Conservation (phyloP, 2,329 filamentous ascomycete species). For the Colletotrichum cordylinicola region DNA sequence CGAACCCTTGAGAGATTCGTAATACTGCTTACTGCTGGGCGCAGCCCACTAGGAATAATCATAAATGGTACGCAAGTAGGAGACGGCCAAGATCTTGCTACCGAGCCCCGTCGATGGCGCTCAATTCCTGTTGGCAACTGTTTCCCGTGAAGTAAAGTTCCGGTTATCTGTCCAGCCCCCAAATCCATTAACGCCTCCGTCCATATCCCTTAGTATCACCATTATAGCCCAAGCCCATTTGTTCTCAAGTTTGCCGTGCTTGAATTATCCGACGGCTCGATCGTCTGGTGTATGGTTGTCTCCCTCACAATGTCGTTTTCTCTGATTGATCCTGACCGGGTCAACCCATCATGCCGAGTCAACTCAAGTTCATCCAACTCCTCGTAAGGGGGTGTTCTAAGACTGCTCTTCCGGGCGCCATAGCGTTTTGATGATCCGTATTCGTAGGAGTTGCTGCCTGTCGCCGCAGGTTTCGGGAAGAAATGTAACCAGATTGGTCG, state of each 20-base stretch:
- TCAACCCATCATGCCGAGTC: background rate
- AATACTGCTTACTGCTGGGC: background rate
- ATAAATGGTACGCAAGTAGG: background rate
- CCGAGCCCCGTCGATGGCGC: background rate
- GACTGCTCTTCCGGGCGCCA: background rate
- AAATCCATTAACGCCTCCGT: background rate
- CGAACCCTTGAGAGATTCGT: background rate
- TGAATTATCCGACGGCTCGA: constrained; percentile 1
- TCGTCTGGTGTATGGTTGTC: constrained; percentile 10
- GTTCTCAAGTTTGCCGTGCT: constrained; percentile 7
- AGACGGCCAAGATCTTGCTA: background rate
- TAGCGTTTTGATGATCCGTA: constrained; percentile 6
- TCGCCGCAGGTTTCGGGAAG: background rate
- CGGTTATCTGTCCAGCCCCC: background rate
- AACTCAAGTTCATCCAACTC: constrained; percentile 17
- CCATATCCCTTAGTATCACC: background rate
- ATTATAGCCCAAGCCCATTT: background rate
- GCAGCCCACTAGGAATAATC: background rate
- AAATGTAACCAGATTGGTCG: constrained; percentile 32
- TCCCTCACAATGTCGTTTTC: constrained; percentile 1
- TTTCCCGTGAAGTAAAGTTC: background rate
- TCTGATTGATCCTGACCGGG: background rate
- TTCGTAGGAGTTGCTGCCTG: background rate
- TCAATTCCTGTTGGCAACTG: background rate
- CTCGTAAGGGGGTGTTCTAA: background rate